These are phyloP conservation scores for Filosporella fistucella DNA, from an alignment of 495 filamentous ascomycete species.

Conservation along the genomic window DNA sequence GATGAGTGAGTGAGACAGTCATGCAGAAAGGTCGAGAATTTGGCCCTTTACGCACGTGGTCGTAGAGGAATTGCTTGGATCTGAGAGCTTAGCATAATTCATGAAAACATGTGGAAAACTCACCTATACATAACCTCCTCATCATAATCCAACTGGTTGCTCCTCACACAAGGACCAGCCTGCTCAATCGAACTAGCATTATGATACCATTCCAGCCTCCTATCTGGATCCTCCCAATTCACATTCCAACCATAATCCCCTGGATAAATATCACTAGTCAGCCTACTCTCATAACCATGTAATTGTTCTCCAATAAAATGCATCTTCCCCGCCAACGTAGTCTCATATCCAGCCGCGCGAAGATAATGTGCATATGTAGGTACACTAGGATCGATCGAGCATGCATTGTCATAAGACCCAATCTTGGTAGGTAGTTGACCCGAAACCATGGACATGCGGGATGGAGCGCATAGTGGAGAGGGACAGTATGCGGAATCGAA, in stretches of 20 bases:
- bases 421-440: conserved; percentile 84
- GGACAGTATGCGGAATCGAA: conserved; percentile 91
- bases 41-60: conserved; percentile 68
- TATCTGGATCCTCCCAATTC: conserved; percentile 84
- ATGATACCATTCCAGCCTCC: conserved; percentile 85
- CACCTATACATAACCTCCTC: conserved; percentile 83
- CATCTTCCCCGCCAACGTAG: conserved; percentile 90
- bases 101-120: neutral
- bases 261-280: conserved; percentile 91
- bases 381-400: conserved; percentile 65
- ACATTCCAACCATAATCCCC: conserved; percentile 87
- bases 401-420: conserved; percentile 82
- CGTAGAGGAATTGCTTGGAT: conserved; percentile 75
- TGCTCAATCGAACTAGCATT: conserved; percentile 86
- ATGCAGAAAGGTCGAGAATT: conserved; percentile 73
- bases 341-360: conserved; percentile 79
- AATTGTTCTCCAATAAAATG: conserved; percentile 92
- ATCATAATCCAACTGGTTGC: conserved; percentile 92
- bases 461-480: conserved; percentile 82
- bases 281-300: conserved; percentile 81
- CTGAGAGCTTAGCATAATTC: conserved; percentile 12
- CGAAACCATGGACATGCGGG: conserved; percentile 84
- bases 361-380: conserved; percentile 89
- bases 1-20: conserved; percentile 86
- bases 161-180: conserved; percentile 74